These are phyloP conservation scores for Fusarium sp. DNA, from an alignment of 2,329 filamentous ascomycete species.

Conservation along the genomic window DNA sequence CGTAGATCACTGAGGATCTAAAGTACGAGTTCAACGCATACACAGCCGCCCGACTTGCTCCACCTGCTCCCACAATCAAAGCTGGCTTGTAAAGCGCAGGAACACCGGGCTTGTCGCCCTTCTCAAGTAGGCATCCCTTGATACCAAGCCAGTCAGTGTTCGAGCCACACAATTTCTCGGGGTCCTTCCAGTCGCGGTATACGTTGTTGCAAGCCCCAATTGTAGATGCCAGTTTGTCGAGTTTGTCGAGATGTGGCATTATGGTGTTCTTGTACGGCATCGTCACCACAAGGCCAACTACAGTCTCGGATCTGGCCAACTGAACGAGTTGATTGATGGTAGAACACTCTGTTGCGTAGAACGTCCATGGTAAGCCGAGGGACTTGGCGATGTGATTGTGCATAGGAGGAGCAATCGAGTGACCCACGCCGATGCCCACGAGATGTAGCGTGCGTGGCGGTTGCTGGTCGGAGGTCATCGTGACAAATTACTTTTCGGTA, in stretches of 20 bases:
- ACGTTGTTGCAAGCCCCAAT: conserved; percentile 59
- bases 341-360: conserved; percentile 48
- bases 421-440: conserved; percentile 57
- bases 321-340: conserved; percentile 52
- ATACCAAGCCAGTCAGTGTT: conserved; percentile 63
- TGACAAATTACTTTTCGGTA: no score
- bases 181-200: conserved; percentile 46
- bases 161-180: conserved; percentile 52
- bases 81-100: conserved; percentile 41
- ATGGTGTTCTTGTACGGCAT: conserved; percentile 61
- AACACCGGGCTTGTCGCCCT: conserved; percentile 13
- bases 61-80: conserved; percentile 60
- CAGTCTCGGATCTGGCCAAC: conserved; percentile 50
- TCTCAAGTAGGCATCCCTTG: conserved; percentile 51
- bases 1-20: conserved; percentile 52
- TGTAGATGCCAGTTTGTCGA: conserved; percentile 54
- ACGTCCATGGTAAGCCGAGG: conserved; percentile 53
- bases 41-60: conserved; percentile 59
- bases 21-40: conserved; percentile 52
- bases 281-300: conserved; percentile 46
- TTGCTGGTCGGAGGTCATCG: conserved; percentile 11
- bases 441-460: conserved; percentile 50
- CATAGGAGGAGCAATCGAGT: conserved; percentile 59
- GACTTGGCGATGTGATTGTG: conserved; percentile 57
- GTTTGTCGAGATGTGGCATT: conserved; percentile 54